Conservation (phyloP, 768 basidiomycete genomes). For the Symmetrospora coprosmae region DNA sequence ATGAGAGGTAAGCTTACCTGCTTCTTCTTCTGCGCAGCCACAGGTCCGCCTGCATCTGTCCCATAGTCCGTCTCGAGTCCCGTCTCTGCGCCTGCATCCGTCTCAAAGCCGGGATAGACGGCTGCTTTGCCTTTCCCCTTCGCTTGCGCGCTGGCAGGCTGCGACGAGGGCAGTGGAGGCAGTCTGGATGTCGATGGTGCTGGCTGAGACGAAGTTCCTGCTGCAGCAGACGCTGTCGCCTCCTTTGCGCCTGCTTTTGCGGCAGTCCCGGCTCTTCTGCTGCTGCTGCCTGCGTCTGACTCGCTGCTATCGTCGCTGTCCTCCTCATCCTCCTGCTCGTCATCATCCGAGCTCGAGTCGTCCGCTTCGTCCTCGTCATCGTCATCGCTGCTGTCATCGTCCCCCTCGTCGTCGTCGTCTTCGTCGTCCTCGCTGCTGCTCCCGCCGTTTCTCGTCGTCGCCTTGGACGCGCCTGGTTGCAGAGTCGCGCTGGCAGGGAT, state of each 20-base stretch:
- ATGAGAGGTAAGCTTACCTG: neutral
- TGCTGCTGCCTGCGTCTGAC: slow-evolving; percentile 43
- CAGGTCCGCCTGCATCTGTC: slow-evolving; percentile 1
- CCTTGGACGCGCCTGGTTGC: neutral
- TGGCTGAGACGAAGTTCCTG: no score
- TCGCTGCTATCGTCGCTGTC: slow-evolving; percentile 27
- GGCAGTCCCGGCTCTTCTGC: slow-evolving; percentile 43
- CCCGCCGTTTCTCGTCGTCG: neutral
- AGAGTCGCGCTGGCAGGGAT: neutral
- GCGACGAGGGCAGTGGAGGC: no score
- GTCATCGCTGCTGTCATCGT: neutral
- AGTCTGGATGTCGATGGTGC: no score
- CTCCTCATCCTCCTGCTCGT: neutral
- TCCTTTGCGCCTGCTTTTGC: no score
- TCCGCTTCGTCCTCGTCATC: neutral
- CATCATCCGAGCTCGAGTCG: slow-evolving; percentile 13
- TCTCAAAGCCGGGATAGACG: neutral
- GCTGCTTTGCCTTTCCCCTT: slow-evolving; percentile 31
- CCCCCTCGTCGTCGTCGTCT: slow-evolving; percentile 23
- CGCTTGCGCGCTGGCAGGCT: slow-evolving; percentile 39
- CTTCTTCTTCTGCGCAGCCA: neutral
- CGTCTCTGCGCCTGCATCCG: slow-evolving; percentile 3
- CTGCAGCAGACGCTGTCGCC: no score
- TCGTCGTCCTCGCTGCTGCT: slow-evolving; percentile 21
- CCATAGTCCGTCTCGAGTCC: slow-evolving; percentile 20